Percentiles rank a stretch among this genome's conserved stretches.
Evolutionary conservation across 345 rosid species (phyloP).

Genomic region (Populus ilicifolia): DNA sequence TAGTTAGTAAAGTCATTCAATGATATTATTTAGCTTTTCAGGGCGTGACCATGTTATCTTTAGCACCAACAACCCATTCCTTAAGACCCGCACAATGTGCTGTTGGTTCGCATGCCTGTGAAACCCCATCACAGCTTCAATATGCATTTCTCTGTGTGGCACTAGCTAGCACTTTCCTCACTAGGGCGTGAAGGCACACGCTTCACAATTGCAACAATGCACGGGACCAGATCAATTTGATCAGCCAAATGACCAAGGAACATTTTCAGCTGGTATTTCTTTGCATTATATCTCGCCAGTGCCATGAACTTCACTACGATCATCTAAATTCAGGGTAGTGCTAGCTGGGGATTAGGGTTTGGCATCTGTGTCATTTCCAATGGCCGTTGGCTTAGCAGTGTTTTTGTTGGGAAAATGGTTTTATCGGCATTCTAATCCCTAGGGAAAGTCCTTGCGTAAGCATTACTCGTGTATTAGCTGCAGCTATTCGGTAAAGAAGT

Average conservation of each 20-base stretch:
- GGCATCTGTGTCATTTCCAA: constrained; percentile 30
- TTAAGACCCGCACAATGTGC: constrained; percentile 38
- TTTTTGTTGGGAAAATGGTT: constrained; percentile 37
- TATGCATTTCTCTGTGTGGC: constrained; percentile 34
- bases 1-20: too few relatives aligned
- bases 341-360: constrained; percentile 50
- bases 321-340: constrained; percentile 42
- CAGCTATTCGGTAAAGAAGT: too few relatives aligned
- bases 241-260: constrained; percentile 28
- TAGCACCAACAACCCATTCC: constrained; percentile 28
- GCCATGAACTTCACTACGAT: constrained; percentile 26
- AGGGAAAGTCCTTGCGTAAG: constrained; percentile 48
- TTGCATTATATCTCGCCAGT: constrained; percentile 15
- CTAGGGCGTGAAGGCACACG: constrained; percentile 36
- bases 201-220: constrained; percentile 30
- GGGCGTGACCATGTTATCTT: constrained; percentile 42
- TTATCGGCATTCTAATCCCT: constrained; percentile 32
- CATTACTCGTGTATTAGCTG: constrained; percentile 31
- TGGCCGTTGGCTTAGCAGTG: constrained; percentile 23
- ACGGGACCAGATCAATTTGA: constrained; percentile 45
- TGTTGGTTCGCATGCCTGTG: constrained; percentile 22
- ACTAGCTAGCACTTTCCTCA: constrained; percentile 32
- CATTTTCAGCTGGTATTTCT: constrained; percentile 51
- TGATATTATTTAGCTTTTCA: constrained; percentile 6
- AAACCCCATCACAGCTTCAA: constrained; percentile 30